These are phyloP conservation scores for Schwanniomyces polymorphus DNA, from an alignment of 805 yeast species.

Conservation along the genomic window DNA sequence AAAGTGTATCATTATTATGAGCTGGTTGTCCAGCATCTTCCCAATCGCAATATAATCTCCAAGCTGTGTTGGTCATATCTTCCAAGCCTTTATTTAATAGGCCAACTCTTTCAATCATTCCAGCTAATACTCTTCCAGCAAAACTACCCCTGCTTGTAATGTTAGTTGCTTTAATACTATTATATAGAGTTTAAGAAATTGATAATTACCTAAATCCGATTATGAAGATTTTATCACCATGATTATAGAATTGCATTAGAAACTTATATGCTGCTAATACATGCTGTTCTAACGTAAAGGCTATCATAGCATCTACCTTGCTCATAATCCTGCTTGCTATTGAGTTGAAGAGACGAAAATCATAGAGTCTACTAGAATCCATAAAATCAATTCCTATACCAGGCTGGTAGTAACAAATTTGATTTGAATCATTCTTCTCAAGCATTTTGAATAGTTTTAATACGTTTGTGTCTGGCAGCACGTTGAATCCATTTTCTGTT, in stretches of 20 bases:
- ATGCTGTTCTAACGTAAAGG: conserved; percentile 55
- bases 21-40: conserved; percentile 59
- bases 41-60: conserved; percentile 64
- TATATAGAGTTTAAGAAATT: background rate
- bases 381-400: conserved; percentile 61
- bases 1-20: conserved; percentile 39
- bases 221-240: conserved; percentile 53
- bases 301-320: conserved; percentile 47
- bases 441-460: conserved; percentile 52
- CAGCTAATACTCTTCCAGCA: conserved; percentile 61
- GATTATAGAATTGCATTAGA: conserved; percentile 47
- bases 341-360: conserved; percentile 14
- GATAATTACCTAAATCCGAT: conserved; percentile 52
- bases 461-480: conserved; percentile 53
- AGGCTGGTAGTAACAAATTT: conserved; percentile 65
- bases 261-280: conserved; percentile 58
- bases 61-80: conserved; percentile 57
- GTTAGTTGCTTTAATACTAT: conserved; percentile 4
- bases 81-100: conserved; percentile 55
- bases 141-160: conserved; percentile 56
- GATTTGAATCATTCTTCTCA: conserved; percentile 43
- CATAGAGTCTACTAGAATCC: conserved; percentile 26
- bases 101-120: conserved; percentile 68
- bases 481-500: conserved; percentile 58
- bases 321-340: conserved; percentile 7